Conservation (phyloP, 2,329 filamentous ascomycete species). For the Chrysoporthe puriensis region DNA sequence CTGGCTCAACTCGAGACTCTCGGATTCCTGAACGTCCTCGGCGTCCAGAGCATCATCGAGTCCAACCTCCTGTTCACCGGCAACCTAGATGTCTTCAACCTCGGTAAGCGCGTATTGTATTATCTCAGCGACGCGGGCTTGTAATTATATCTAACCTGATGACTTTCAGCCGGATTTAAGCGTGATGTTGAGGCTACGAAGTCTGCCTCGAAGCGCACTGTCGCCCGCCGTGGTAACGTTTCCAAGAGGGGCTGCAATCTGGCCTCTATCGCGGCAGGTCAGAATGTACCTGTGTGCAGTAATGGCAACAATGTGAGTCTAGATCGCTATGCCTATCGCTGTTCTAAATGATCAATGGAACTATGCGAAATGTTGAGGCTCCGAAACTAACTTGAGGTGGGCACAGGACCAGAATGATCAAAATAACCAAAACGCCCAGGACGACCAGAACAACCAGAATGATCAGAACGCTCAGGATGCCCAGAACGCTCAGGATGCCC, state of each 20-base stretch:
- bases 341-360: not conserved
- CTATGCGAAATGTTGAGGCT: not conserved
- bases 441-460: not conserved
- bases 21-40: slow-evolving; percentile 35
- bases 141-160: slow-evolving; percentile 21
- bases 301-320: not conserved
- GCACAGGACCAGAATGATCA: not conserved
- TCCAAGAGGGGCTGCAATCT: slow-evolving; percentile 35
- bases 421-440: not conserved
- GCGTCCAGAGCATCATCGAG: slow-evolving; percentile 37
- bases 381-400: too few species aligned
- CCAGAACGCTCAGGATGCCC: not conserved
- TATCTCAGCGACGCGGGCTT: not conserved
- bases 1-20: slow-evolving; percentile 38
- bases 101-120: slow-evolving; percentile 25
- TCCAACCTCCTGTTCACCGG: slow-evolving; percentile 32
- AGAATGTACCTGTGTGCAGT: slow-evolving; percentile 16
- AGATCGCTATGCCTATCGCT: not conserved
- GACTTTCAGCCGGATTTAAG: slow-evolving; percentile 36
- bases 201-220: slow-evolving; percentile 35
- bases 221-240: slow-evolving; percentile 31
- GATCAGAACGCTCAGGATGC: not conserved
- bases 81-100: slow-evolving; percentile 29
- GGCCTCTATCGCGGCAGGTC: not conserved
- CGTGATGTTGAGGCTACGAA: slow-evolving; percentile 35